Evolutionary conservation across 164 flowering plant species (phyloP).

Genomic region (Vitis rupestris): DNA sequence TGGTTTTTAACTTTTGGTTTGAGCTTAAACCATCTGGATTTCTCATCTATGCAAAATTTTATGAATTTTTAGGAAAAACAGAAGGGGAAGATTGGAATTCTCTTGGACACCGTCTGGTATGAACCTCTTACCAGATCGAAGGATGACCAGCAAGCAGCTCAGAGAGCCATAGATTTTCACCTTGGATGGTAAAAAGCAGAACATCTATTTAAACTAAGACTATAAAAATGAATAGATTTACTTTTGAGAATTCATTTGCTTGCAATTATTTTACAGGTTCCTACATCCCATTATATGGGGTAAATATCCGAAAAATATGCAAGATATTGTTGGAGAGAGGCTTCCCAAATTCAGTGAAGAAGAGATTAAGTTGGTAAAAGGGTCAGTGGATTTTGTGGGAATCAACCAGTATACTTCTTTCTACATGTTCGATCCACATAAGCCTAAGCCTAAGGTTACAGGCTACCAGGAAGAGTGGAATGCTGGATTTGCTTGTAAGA

Average conservation of each 20-base stretch:
- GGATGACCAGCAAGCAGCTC: slow-evolving; percentile 65
- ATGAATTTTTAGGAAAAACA: slow-evolving; percentile 39
- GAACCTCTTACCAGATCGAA: slow-evolving; percentile 59
- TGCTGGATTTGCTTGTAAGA: slow-evolving; percentile 64
- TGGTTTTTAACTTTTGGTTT: neutral
- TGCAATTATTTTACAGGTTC: slow-evolving; percentile 37
- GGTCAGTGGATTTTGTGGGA: slow-evolving; percentile 62
- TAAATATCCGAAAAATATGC: slow-evolving; percentile 62
- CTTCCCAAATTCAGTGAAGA: slow-evolving; percentile 56
- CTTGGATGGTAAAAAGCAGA: slow-evolving; percentile 57
- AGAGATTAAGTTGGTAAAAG: slow-evolving; percentile 63
- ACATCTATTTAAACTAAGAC: neutral
- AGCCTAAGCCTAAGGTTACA: slow-evolving; percentile 13
- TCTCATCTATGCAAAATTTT: neutral
- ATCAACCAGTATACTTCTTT: slow-evolving; percentile 66
- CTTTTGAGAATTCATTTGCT: neutral
- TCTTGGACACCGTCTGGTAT: slow-evolving; percentile 75
- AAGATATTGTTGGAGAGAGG: slow-evolving; percentile 50
- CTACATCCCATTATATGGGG: slow-evolving; percentile 70
- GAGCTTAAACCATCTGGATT: neutral
- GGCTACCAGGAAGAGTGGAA: slow-evolving; percentile 65
- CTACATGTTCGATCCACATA: slow-evolving; percentile 43
- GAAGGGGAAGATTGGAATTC: slow-evolving; percentile 70
- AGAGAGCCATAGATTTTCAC: slow-evolving; percentile 75
- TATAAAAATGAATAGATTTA: neutral